These are phyloP conservation scores for Venturia effusa DNA, from an alignment of 2,329 filamentous ascomycete genomes.

Conservation along the genomic window DNA sequence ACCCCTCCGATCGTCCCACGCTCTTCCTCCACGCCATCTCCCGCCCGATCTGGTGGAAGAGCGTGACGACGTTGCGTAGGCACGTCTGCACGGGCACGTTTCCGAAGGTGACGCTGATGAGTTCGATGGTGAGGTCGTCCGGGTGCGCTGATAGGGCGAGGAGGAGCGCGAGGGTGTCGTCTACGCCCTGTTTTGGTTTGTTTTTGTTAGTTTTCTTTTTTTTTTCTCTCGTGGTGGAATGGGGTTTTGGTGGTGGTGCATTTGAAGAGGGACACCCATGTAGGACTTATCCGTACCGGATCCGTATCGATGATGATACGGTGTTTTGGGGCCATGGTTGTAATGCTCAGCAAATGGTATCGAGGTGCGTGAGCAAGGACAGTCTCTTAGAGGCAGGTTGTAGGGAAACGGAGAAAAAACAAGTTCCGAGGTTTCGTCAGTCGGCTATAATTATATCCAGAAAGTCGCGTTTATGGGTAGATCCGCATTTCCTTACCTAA, in stretches of 20 bases:
- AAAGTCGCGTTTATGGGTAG: background rate
- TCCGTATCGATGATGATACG: slow-evolving; percentile 94
- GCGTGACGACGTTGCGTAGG: slow-evolving; percentile 73
- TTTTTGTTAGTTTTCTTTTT: background rate
- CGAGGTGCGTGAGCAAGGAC: background rate
- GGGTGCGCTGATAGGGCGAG: slow-evolving; percentile 71
- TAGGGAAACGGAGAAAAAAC: background rate
- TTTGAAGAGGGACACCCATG: background rate
- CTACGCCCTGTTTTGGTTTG: slow-evolving; percentile 60
- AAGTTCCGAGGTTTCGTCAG: background rate
- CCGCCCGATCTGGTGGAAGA: slow-evolving; percentile 87
- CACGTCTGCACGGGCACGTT: slow-evolving; percentile 86
- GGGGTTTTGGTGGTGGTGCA: background rate
- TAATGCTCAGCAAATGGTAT: too few relatives aligned
- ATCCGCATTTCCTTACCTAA: background rate
- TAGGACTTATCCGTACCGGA: slow-evolving; percentile 46
- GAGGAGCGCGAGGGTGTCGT: slow-evolving; percentile 83
- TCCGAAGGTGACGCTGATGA: slow-evolving; percentile 86
- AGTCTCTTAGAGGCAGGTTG: background rate
- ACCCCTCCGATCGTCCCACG: slow-evolving; percentile 57
- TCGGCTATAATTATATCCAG: background rate
- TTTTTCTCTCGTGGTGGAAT: background rate
- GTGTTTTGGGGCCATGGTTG: slow-evolving; percentile 28
- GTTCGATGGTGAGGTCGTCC: slow-evolving; percentile 73
- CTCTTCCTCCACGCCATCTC: slow-evolving; percentile 74